Percentiles rank a stretch among this genome's conserved stretches.
Conservation (phyloP, 2,329 filamentous ascomycete species). For the Penicillium olsonii region DNA sequence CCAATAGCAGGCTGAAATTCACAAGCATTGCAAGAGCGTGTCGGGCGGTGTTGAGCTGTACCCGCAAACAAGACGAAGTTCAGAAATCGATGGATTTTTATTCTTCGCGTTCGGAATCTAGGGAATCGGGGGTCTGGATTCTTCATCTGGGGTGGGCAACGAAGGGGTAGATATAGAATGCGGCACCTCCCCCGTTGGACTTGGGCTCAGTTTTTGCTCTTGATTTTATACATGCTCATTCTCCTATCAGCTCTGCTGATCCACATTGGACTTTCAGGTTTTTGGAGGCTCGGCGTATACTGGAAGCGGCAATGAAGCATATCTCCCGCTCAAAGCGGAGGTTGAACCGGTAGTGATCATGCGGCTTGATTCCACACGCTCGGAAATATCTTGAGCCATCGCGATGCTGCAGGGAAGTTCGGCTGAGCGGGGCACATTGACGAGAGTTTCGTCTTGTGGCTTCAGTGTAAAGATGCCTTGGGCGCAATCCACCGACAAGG, state of each 20-base stretch:
- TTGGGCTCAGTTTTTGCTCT: neutral
- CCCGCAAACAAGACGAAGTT: no score
- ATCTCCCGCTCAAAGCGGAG: neutral
- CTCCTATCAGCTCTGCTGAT: neutral
- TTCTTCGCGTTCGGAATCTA: neutral
- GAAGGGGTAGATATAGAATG: conserved; percentile 2
- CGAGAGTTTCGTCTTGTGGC: neutral
- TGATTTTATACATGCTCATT: neutral
- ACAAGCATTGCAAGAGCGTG: conserved; percentile 3
- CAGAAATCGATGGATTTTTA: neutral
- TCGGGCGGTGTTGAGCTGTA: no score
- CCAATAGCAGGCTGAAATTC: conserved; percentile 1
- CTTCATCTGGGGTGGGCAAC: neutral
- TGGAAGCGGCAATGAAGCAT: neutral
- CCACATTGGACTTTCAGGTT: neutral
- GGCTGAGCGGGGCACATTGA: neutral
- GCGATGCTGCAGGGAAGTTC: no score
- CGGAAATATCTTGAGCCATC: neutral
- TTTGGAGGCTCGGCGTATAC: neutral
- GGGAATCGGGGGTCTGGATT: neutral
- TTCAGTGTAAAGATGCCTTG: neutral
- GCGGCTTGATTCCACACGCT: neutral
- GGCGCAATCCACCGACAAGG: neutral
- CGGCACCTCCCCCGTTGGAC: neutral
- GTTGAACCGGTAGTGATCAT: neutral